Evolutionary conservation across 129 eudicot species (phyloP).

Genomic region (Tagetes patula): DNA sequence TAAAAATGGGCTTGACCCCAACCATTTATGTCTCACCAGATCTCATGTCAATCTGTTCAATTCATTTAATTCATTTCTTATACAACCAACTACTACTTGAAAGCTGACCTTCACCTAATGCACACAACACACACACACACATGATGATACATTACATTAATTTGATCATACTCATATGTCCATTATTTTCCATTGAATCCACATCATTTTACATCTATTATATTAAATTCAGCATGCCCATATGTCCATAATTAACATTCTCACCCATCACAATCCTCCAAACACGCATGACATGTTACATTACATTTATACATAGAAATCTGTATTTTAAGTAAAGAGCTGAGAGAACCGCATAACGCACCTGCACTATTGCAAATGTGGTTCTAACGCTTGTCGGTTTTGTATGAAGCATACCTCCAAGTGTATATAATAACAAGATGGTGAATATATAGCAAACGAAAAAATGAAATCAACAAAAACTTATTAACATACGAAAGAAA

Average conservation of each 20-base stretch:
- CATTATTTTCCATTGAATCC: background rate
- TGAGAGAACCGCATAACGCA: too few species aligned
- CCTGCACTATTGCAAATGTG: too few species aligned
- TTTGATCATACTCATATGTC: constrained; percentile 28
- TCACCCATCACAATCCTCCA: constrained; percentile 21
- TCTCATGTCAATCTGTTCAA: constrained; percentile 34
- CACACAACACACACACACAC: constrained; percentile 29
- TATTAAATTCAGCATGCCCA: constrained; percentile 1
- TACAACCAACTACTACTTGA: constrained; percentile 32
- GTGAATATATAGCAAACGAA: constrained; percentile 27
- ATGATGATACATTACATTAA: constrained; percentile 37
- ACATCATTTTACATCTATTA: background rate
- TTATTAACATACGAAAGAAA: constrained; percentile 3
- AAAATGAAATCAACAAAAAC: constrained; percentile 24
- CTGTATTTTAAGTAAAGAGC: too few species aligned
- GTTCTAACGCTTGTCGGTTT: too few species aligned
- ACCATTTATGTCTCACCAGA: constrained; percentile 39
- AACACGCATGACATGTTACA: constrained; percentile 27
- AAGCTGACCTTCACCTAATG: constrained; percentile 45
- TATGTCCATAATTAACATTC: constrained; percentile 12
- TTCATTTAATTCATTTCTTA: constrained; percentile 29
- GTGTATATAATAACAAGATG: constrained; percentile 10
- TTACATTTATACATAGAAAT: background rate
- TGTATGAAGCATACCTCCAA: background rate
- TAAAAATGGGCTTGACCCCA: constrained; percentile 40